A percentile compares a stretch with the other conserved stretches of the same genome.
Conservation (phyloP, 2,329 filamentous ascomycete genomes). For the Phaeosphaeria sp. region DNA sequence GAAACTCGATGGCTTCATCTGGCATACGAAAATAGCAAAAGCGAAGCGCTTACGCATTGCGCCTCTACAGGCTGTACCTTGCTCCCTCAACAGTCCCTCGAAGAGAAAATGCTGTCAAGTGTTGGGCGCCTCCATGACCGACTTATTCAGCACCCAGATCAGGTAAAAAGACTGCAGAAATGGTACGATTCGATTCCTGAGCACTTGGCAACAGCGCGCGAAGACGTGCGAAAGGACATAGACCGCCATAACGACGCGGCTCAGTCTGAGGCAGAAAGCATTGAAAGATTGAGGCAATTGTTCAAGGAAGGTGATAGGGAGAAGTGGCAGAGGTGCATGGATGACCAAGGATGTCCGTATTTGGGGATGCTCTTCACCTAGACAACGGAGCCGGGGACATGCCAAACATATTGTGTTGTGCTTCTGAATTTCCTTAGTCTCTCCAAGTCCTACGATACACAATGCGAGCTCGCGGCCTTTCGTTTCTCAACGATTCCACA, state of each 20-base stretch:
- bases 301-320: neutral
- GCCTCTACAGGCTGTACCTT: conserved; percentile 1
- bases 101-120: neutral
- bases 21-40: conserved; percentile 12
- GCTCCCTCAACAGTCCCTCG: conserved; percentile 1
- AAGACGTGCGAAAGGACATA: neutral
- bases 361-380: neutral
- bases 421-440: neutral
- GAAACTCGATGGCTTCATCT: conserved; percentile 9
- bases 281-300: neutral
- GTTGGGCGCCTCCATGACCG: neutral
- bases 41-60: conserved; percentile 12
- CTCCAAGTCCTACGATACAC: neutral
- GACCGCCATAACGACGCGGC: neutral
- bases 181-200: neutral
- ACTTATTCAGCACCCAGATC: neutral
- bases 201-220: neutral
- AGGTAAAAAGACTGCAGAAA: neutral
- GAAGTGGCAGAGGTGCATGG: neutral
- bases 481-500: neutral
- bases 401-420: neutral
- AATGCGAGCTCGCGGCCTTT: neutral
- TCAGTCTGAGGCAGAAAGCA: neutral
- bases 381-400: neutral
- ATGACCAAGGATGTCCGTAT: neutral